Evolutionary conservation across 2,329 filamentous ascomycete species (phyloP).

Genomic region (Scorias spongiosa): DNA sequence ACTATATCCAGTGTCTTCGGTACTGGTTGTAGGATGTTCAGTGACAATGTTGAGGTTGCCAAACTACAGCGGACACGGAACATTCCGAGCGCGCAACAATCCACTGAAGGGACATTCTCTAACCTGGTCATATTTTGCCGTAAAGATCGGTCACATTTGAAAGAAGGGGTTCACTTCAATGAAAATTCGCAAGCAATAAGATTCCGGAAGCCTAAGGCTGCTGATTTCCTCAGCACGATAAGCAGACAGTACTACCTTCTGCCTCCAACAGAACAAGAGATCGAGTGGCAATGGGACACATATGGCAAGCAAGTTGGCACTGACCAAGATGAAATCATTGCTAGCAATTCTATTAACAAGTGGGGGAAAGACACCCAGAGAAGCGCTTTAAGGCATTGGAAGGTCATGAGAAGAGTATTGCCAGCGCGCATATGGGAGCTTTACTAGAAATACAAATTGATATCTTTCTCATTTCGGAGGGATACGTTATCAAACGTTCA

Average conservation of each 20-base stretch:
- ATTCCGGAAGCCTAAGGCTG: constrained; percentile 50
- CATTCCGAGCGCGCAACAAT: constrained; percentile 11
- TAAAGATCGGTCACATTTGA: constrained; percentile 33
- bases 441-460: constrained; percentile 42
- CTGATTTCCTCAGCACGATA: constrained; percentile 58
- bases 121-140: constrained; percentile 95
- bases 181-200: constrained; percentile 12
- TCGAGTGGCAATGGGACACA: constrained; percentile 21
- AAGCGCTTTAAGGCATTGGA: constrained; percentile 77
- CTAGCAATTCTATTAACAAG: constrained; percentile 46
- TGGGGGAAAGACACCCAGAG: constrained; percentile 57
- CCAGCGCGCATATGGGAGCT: constrained; percentile 70
- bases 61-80: constrained; percentile 8
- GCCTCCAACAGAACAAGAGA: constrained; percentile 55
- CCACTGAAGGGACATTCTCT: constrained; percentile 48
- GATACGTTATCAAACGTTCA: too few relatives aligned
- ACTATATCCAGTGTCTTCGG: constrained; percentile 75
- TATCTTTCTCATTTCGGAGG: too few relatives aligned
- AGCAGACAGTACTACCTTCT: constrained; percentile 55
- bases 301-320: constrained; percentile 6
- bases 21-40: constrained; percentile 70
- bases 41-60: constrained; percentile 45
- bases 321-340: constrained; percentile 39
- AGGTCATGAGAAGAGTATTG: constrained; percentile 74
- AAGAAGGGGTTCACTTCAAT: neutral